Conservation (phyloP, 1,284 basidiomycete species). For the Boletus mariae region DNA sequence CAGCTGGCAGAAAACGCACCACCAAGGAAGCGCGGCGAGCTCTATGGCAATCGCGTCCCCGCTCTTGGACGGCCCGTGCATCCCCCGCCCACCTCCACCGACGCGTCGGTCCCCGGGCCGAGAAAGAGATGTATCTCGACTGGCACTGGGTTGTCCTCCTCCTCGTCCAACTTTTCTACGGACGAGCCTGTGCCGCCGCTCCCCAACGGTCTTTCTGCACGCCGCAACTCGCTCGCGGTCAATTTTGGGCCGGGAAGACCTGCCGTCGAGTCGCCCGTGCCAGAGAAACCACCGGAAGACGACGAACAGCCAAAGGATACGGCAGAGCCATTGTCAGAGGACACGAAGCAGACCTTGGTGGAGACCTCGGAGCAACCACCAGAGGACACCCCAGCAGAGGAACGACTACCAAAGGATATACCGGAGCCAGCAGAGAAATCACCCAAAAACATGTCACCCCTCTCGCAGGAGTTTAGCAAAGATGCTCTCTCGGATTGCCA, state of each 20-base stretch:
- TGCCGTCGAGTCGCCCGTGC: slow-evolving; percentile 2
- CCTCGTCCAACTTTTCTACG: slow-evolving; percentile 7
- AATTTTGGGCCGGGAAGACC: slow-evolving; percentile 20
- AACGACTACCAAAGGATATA: not conserved
- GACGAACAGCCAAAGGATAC: not conserved
- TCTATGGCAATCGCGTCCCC: slow-evolving; percentile 70
- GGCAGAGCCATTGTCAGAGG: not conserved
- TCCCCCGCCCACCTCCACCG: not conserved
- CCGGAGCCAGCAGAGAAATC: not conserved
- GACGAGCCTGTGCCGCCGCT: slow-evolving; percentile 28
- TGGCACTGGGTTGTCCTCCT: slow-evolving; percentile 18
- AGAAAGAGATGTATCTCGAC: slow-evolving; percentile 34
- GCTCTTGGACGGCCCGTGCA: slow-evolving; percentile 36
- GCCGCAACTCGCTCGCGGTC: slow-evolving; percentile 32
- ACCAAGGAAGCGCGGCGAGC: slow-evolving; percentile 52
- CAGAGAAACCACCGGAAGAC: slow-evolving; percentile 10
- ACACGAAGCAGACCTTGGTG: not conserved
- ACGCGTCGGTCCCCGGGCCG: slow-evolving; percentile 15
- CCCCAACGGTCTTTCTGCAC: slow-evolving; percentile 14
- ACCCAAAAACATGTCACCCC: not conserved
- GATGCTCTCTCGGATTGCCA: not conserved
- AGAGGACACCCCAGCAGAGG: not conserved
- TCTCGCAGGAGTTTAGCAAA: not conserved
- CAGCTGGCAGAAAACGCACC: slow-evolving; percentile 45
- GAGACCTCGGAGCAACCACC: slow-evolving; percentile 3